Conservation (phyloP, 805 yeast species). For the Saccharomycopsis sp. region DNA sequence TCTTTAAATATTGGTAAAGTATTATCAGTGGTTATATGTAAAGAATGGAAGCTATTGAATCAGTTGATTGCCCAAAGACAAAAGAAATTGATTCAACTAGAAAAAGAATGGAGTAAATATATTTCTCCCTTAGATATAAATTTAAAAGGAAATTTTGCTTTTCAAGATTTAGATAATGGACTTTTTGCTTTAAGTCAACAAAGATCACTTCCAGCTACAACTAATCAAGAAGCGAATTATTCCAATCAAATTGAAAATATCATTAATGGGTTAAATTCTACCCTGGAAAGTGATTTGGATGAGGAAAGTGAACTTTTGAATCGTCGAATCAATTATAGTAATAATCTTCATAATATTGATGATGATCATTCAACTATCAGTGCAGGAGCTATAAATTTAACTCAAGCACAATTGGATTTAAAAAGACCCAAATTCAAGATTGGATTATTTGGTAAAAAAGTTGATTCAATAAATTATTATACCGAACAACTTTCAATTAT, state of each 20-base stretch:
- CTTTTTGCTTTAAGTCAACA: slow-evolving; percentile 9
- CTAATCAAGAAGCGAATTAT: neutral
- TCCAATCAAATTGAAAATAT: slow-evolving; percentile 4
- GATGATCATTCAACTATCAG: slow-evolving; percentile 12
- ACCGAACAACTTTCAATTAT: slow-evolving; percentile 56
- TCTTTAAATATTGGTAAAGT: slow-evolving; percentile 73
- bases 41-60: slow-evolving; percentile 78
- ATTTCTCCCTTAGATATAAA: slow-evolving; percentile 31
- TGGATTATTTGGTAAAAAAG: slow-evolving; percentile 54
- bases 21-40: slow-evolving; percentile 63
- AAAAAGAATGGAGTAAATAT: slow-evolving; percentile 63
- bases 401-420: slow-evolving; percentile 7
- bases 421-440: slow-evolving; percentile 52
- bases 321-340: slow-evolving; percentile 9
- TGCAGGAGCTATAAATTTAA: slow-evolving; percentile 11
- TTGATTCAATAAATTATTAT: slow-evolving; percentile 75
- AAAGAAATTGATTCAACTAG: slow-evolving; percentile 44
- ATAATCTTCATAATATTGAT: slow-evolving; percentile 8
- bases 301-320: slow-evolving; percentile 12
- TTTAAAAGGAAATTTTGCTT: slow-evolving; percentile 6
- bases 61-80: slow-evolving; percentile 50
- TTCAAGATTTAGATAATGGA: slow-evolving; percentile 11
- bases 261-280: neutral
- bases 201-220: neutral
- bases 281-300: slow-evolving; percentile 1